phyloP scores from a whole-genome alignment of 1,139 yeast species.

The Hyphopichia burtonii region DNA sequence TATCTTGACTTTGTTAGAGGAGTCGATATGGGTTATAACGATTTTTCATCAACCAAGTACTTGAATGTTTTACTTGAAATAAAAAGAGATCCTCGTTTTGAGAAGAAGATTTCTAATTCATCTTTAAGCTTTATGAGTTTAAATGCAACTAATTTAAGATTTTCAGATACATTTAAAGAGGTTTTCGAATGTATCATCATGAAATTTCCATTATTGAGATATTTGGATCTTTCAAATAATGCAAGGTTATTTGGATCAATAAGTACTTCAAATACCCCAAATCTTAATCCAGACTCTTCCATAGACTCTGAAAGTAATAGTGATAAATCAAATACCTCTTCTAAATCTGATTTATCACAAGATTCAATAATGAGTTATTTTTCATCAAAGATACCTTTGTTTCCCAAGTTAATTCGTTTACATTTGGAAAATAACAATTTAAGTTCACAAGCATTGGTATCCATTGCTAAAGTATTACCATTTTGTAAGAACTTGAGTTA shows the following conservation, averaged over 20 bases:
- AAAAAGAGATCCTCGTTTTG: slow-evolving; percentile 18
- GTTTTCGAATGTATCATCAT: slow-evolving; percentile 32
- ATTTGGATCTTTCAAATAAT: slow-evolving; percentile 69
- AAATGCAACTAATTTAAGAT: slow-evolving; percentile 60
- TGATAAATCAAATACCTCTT: not conserved
- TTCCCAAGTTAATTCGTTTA: slow-evolving; percentile 53
- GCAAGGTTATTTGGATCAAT: slow-evolving; percentile 48
- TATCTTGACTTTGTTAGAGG: slow-evolving; percentile 46
- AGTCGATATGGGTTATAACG: slow-evolving; percentile 71
- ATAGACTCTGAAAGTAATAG: slow-evolving; percentile 3
- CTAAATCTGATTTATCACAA: slow-evolving; percentile 12
- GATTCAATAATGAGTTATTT: slow-evolving; percentile 36
- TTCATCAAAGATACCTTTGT: slow-evolving; percentile 56
- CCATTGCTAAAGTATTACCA: slow-evolving; percentile 63
- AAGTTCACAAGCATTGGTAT: slow-evolving; percentile 43
- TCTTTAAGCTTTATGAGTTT: slow-evolving; percentile 62
- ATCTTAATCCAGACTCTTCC: not conserved
- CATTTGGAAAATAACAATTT: slow-evolving; percentile 63
- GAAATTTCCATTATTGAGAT: slow-evolving; percentile 53
- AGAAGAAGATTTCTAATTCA: slow-evolving; percentile 21
- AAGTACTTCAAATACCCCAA: slow-evolving; percentile 1
- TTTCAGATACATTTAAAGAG: slow-evolving; percentile 30
- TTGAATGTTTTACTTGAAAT: slow-evolving; percentile 25
- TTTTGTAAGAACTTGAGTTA: slow-evolving; percentile 57
- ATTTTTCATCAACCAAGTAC: slow-evolving; percentile 42